Percentiles rank a stretch among this genome's conserved stretches.
Evolutionary conservation across 768 basidiomycete genomes (phyloP).

Genomic region (Pisolithus orientalis): DNA sequence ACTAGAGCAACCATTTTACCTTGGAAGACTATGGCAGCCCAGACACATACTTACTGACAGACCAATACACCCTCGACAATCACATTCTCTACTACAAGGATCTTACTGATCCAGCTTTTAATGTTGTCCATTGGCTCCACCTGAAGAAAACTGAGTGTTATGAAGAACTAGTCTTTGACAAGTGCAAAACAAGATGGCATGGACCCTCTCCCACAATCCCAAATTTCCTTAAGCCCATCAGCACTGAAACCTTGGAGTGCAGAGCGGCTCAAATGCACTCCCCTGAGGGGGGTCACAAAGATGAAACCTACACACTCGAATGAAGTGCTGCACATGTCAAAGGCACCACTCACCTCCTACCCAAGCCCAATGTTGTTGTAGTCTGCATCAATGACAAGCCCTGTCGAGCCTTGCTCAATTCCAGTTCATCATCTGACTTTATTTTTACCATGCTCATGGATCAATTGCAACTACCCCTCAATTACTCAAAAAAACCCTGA

Average conservation of each 20-base stretch:
- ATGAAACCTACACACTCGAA: background rate
- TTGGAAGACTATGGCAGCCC: background rate
- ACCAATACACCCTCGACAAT: background rate
- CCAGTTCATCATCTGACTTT: too few relatives aligned
- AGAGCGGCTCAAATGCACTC: too few relatives aligned
- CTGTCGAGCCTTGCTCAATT: too few relatives aligned
- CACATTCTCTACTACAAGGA: background rate
- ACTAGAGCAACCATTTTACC: background rate
- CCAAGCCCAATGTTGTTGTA: conserved; percentile 9
- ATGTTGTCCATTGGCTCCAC: background rate
- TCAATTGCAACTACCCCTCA: background rate
- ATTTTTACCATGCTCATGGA: too few relatives aligned
- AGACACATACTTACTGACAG: background rate
- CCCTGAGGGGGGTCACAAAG: background rate
- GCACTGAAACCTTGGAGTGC: too few relatives aligned
- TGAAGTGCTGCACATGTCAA: background rate
- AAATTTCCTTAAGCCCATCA: too few relatives aligned
- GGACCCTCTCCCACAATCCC: background rate
- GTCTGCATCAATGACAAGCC: background rate
- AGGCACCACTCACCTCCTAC: conserved; percentile 1
- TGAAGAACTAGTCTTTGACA: background rate
- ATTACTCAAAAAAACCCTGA: conserved; percentile 19
- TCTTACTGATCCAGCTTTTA: background rate
- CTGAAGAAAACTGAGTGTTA: background rate
- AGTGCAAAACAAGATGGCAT: background rate